Base-by-base conservation (phyloP, 495 filamentous ascomycete species). In the Aspergillus cavernicola region DNA sequence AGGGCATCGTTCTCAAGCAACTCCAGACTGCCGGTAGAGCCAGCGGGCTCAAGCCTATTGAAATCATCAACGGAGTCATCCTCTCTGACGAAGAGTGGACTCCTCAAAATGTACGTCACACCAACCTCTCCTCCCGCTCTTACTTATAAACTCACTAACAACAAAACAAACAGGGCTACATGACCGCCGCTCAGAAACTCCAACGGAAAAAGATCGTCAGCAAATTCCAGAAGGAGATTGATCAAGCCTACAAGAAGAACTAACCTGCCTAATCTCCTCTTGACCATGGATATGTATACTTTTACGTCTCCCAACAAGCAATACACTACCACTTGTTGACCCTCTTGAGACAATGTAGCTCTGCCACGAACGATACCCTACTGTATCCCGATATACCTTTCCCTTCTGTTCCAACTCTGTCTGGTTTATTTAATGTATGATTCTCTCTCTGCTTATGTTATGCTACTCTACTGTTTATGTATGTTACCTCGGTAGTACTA, bases 41-140 rank as follows among this genome's bases (percentile, higher is more conserved):
- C 31, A 89, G 87, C 58, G 89, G 91, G 7, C 76, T 98, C 43
- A 77, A 75, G 15, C 87, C 89, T 19, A 90, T 95, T 59, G 93
- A 98, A 74, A 89, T 97, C 44, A 86, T 98, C 59, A 86, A 90
- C 52, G 93, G 93, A 55, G 90, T 95, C 13, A 90, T 96, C 6
- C 67, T 98, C 65, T 87, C 90, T 1, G 91, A 96, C 57, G 92
- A 98, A 69, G 93, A 98, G 67, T 98, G 93, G 93, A 97, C 87
- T 22, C 88, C 93, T 44, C 87, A 95, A 47, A 97, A 95, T 72
- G 92, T 95, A 78, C 84, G 90, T 79, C 10, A 39, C 7, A 54
- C 19, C 10, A 24, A 13, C 42, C n/a, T 15, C 10, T n/a, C n/a
- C n/a, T n/a, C n/a, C n/a, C n/a, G n/a, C n/a, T n/a, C n/a, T n/a